Conservation (phyloP, 176 grass and related monocot species). For the Luzula sylvatica region DNA sequence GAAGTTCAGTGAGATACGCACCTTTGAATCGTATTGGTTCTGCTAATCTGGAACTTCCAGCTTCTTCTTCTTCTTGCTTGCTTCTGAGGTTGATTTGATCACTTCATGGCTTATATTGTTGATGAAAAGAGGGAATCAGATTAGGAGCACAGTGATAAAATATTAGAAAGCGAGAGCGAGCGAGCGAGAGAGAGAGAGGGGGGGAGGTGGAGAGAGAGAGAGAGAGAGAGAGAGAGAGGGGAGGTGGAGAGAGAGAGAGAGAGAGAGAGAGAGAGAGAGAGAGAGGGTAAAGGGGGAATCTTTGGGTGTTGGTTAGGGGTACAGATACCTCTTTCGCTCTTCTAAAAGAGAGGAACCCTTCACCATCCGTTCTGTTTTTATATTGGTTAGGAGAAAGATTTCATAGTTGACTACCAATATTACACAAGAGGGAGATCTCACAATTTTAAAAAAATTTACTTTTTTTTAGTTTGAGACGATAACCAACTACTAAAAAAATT, state of each 20-base stretch:
- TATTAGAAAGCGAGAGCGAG: not conserved
- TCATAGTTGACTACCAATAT: too few species aligned
- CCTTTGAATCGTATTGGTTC: not conserved
- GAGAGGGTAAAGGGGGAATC: conserved; percentile 7
- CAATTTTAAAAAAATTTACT: too few species aligned
- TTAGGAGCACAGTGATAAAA: not conserved
- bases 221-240: not conserved
- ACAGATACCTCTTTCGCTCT: not conserved
- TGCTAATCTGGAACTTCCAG: not conserved
- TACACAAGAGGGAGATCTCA: too few species aligned
- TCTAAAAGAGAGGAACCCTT: not conserved
- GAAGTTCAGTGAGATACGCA: not conserved
- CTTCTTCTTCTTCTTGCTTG: not conserved
- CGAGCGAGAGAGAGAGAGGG: not conserved
- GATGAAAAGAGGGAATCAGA: not conserved
- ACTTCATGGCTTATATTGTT: not conserved
- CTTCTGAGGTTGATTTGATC: conserved; percentile 3
- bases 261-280: not conserved
- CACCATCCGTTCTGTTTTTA: not conserved
- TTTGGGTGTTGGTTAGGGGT: conserved; percentile 4
- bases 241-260: not conserved
- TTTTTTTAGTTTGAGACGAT: too few species aligned
- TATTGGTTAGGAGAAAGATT: not conserved
- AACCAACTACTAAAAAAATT: too few species aligned
- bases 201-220: not conserved